Evolutionary conservation across 192 early-diverging fungal species (phyloP).

Genomic region (Geranomyces michiganensis): DNA sequence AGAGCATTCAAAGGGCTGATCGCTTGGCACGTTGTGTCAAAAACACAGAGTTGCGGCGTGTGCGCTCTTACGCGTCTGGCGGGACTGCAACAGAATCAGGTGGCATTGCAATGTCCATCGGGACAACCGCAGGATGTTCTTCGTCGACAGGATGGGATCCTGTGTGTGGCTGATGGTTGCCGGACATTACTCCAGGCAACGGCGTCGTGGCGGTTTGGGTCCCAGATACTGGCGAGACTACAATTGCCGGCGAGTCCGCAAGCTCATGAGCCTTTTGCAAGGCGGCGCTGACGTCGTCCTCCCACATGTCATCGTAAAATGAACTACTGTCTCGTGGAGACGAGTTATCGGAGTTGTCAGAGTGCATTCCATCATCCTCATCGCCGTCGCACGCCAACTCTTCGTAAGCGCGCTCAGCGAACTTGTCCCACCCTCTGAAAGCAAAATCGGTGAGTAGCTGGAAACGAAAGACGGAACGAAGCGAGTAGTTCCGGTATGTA

Average conservation of each 20-base stretch:
- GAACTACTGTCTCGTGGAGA: not conserved
- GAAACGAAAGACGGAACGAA: not conserved
- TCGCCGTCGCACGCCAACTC: conserved; percentile 51
- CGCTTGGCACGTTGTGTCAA: no score
- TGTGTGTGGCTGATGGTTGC: not conserved
- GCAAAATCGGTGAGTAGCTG: not conserved
- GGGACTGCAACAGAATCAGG: not conserved
- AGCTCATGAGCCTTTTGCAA: no score
- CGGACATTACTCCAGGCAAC: not conserved
- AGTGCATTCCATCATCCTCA: conserved; percentile 21
- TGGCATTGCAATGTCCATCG: conserved; percentile 1
- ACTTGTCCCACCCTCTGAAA: conserved; percentile 64
- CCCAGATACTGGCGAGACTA: not conserved
- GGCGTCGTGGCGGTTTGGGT: not conserved
- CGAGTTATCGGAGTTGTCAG: not conserved
- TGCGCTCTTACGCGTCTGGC: no score
- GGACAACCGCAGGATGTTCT: not conserved
- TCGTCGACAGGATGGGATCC: not conserved
- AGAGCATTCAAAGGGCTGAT: no score
- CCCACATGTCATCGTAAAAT: conserved; percentile 1
- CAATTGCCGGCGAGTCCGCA: not conserved
- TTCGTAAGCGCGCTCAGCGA: conserved; percentile 60
- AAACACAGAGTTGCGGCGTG: no score
- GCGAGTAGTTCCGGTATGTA: not conserved
- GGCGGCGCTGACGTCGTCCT: not conserved